phyloP scores from a whole-genome alignment of 495 filamentous ascomycete genomes.

The Aspergillus mulundensis region DNA sequence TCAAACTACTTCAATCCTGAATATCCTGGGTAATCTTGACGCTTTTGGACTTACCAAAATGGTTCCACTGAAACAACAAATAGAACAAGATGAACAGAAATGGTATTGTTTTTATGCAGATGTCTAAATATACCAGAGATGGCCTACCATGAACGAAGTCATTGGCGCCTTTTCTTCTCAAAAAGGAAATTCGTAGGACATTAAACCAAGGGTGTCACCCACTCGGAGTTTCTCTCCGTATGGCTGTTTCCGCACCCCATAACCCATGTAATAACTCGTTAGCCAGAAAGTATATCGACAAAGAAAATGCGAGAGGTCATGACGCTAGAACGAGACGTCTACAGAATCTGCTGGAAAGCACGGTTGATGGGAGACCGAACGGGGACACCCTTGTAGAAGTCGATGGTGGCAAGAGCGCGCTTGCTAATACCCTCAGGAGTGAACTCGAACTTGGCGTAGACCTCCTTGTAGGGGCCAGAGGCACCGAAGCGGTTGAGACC shows the following conservation, averaged over 20 bases:
- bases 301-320: constrained; percentile 11
- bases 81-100: neutral
- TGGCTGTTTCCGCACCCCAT: constrained; percentile 14
- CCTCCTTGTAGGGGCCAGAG: constrained; percentile 93
- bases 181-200: constrained; percentile 16
- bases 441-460: constrained; percentile 99
- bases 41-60: too few relatives aligned
- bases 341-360: constrained; percentile 54
- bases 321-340: constrained; percentile 21
- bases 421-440: constrained; percentile 93
- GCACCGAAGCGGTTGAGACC: constrained; percentile 98
- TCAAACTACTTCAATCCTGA: neutral
- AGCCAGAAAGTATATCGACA: constrained; percentile 8
- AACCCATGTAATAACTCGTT: constrained; percentile 20
- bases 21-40: too few relatives aligned
- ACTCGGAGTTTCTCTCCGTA: constrained; percentile 19
- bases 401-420: constrained; percentile 82
- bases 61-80: too few relatives aligned
- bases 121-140: constrained; percentile 23
- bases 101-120: constrained; percentile 17
- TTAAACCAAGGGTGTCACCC: constrained; percentile 15
- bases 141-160: constrained; percentile 4
- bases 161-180: constrained; percentile 11
- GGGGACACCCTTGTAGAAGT: constrained; percentile 93
- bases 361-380: constrained; percentile 94